phyloP scores from a whole-genome alignment of 2,329 filamentous ascomycete species.

The Sporothrix dimorphospora region DNA sequence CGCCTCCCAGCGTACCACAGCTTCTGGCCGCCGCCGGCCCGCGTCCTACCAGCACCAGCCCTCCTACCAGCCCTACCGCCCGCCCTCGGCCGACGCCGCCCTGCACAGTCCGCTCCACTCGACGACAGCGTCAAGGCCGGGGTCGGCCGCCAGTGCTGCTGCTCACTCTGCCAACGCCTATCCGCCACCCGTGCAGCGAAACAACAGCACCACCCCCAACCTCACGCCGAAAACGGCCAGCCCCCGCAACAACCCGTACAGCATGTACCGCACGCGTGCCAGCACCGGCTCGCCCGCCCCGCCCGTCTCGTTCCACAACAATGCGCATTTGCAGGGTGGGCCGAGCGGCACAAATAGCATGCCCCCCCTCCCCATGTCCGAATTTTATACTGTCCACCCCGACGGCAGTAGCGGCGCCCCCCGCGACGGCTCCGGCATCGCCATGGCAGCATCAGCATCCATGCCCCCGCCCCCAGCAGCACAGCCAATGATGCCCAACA shows the following conservation, averaged over 20 bases:
- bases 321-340: not conserved
- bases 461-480: not conserved
- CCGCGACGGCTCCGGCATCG: conserved; percentile 24
- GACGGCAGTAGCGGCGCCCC: not conserved
- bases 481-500: conserved; percentile 12
- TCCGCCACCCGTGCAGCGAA: conserved; percentile 14
- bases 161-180: not conserved
- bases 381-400: conserved; percentile 11
- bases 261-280: conserved; percentile 13
- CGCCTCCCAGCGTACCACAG: not conserved
- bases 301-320: conserved; percentile 27
- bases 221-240: not conserved
- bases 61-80: conserved; percentile 30
- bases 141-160: not conserved
- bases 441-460: conserved; percentile 9
- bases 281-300: conserved; percentile 27
- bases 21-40: conserved; percentile 25
- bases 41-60: conserved; percentile 32
- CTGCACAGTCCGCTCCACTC: not conserved
- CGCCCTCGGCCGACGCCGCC: conserved; percentile 11
- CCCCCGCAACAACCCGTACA: conserved; percentile 19
- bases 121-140: not conserved
- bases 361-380: conserved; percentile 13
- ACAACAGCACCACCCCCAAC: not conserved
- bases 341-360: not conserved